Percentiles rank a stretch among this genome's conserved stretches.
Evolutionary conservation across 768 basidiomycete species (phyloP).

Genomic region (Mycena galopus): DNA sequence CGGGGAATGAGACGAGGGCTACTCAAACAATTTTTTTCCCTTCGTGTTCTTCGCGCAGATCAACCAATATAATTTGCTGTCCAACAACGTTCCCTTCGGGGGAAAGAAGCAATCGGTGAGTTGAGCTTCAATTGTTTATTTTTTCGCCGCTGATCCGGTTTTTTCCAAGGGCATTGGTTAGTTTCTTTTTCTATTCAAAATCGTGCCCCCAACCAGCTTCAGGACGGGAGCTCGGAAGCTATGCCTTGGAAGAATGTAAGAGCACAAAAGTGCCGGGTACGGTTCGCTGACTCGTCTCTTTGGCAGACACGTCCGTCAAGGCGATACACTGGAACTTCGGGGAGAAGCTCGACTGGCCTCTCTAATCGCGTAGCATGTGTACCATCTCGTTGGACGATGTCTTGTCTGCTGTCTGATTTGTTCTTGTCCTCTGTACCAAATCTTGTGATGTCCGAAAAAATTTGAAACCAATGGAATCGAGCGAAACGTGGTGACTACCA

Average conservation of each 20-base stretch:
- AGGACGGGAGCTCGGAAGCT: constrained; percentile 91
- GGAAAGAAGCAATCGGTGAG: constrained; percentile 94
- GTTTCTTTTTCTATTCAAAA: background rate
- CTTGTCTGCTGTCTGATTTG: constrained; percentile 1
- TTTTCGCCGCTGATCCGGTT: constrained; percentile 18
- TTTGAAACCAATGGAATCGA: constrained; percentile 10
- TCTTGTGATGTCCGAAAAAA: constrained; percentile 8
- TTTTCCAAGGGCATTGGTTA: constrained; percentile 25
- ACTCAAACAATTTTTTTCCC: no score
- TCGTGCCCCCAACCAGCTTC: constrained; percentile 25
- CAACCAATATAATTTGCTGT: constrained; percentile 88
- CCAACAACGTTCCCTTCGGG: constrained; percentile 94
- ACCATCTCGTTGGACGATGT: no score
- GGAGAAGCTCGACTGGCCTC: constrained; percentile 83
- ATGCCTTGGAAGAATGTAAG: constrained; percentile 82
- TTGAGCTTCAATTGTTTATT: constrained; percentile 22
- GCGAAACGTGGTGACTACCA: constrained; percentile 30
- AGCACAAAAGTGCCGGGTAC: constrained; percentile 52
- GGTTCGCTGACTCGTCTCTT: constrained; percentile 50
- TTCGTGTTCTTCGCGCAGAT: constrained; percentile 47
- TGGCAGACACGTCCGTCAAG: constrained; percentile 77
- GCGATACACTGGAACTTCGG: constrained; percentile 92
- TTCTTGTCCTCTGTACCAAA: constrained; percentile 13
- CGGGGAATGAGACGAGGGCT: background rate
- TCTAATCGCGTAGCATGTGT: constrained; percentile 52